A percentile compares a stretch with the other conserved stretches of the same genome.
phyloP scores from a whole-genome alignment of 331 rosid genomes.

The Quercus phellos region DNA sequence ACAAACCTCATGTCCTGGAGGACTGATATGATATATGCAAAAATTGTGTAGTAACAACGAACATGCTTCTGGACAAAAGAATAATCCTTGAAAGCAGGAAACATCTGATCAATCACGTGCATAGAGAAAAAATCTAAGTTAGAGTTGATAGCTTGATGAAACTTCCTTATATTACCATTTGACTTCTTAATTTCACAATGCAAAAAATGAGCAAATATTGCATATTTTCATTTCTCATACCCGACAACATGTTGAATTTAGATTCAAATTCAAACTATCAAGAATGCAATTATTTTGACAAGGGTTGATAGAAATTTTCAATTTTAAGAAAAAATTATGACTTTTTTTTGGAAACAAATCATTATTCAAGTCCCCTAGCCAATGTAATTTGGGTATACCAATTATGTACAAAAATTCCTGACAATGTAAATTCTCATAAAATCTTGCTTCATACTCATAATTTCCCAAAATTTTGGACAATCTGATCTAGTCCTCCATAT shows the following conservation, averaged over 20 bases:
- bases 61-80: conserved; percentile 90
- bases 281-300: background rate
- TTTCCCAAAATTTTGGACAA: background rate
- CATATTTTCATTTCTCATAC: background rate
- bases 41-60: conserved; percentile 89
- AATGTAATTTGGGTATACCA: background rate
- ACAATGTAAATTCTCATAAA: background rate
- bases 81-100: conserved; percentile 93
- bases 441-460: background rate
- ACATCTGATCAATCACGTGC: conserved; percentile 60
- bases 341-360: background rate
- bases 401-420: background rate
- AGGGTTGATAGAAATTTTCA: background rate
- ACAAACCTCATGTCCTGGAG: conserved; percentile 98
- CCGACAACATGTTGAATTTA: background rate
- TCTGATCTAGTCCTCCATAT: background rate
- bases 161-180: background rate
- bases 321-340: background rate
- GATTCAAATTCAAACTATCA: background rate
- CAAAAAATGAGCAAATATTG: background rate
- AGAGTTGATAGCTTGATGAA: background rate
- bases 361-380: background rate
- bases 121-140: conserved; percentile 20
- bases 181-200: conserved; percentile 4
- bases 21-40: conserved; percentile 94